Conservation (phyloP, 768 basidiomycete genomes). For the Boletus subparvulus region DNA sequence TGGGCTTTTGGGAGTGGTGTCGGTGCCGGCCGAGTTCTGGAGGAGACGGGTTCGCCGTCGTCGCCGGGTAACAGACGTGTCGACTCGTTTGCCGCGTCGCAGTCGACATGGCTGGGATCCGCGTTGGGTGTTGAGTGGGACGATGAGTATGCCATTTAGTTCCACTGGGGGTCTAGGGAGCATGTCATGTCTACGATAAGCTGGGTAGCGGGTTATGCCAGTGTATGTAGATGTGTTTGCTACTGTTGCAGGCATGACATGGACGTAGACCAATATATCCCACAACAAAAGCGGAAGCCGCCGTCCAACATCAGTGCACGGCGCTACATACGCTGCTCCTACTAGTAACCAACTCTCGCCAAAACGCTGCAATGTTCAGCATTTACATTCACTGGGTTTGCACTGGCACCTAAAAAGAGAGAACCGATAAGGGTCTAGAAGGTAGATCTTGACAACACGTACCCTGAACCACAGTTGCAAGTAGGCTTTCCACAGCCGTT, state of each 20-base stretch:
- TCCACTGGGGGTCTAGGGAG: no score
- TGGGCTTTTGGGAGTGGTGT: slow-evolving; percentile 44
- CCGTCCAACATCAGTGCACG: no score
- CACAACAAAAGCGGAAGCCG: no score
- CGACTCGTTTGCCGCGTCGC: slow-evolving; percentile 6
- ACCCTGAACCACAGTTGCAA: slow-evolving; percentile 1
- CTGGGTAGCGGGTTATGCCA: no score
- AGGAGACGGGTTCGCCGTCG: slow-evolving; percentile 9
- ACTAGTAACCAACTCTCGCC: neutral
- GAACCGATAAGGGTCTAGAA: neutral
- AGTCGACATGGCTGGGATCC: neutral
- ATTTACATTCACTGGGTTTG: neutral
- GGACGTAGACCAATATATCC: no score
- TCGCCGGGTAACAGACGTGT: slow-evolving; percentile 9
- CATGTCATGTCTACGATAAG: no score
- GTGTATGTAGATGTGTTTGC: no score
- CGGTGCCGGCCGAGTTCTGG: neutral
- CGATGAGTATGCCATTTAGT: no score
- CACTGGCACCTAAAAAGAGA: neutral
- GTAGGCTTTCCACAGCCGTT: slow-evolving; percentile 1
- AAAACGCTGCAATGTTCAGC: neutral
- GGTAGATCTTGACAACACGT: neutral
- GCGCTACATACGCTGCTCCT: no score
- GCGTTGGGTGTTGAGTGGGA: no score
- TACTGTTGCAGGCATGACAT: no score